These are phyloP conservation scores for Neoboletus subvelutipes DNA, from an alignment of 768 basidiomycete species.

Conservation along the genomic window DNA sequence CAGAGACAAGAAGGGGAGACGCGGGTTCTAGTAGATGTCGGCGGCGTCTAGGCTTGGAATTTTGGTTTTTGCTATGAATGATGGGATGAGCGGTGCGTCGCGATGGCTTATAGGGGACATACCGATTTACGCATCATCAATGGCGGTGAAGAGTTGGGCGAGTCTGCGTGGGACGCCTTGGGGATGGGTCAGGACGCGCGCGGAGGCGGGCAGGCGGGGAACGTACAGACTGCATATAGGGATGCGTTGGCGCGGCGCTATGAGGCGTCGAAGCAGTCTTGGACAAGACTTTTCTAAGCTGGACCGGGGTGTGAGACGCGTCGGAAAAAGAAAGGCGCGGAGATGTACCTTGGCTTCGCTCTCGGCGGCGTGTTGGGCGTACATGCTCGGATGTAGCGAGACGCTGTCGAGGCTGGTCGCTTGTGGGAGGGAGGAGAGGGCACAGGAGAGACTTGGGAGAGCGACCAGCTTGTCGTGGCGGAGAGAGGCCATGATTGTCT, in stretches of 20 bases:
- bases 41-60: slow-evolving; percentile 30
- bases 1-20: background rate
- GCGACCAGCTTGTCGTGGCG: slow-evolving; percentile 60
- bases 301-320: slow-evolving; percentile 10
- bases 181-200: slow-evolving; percentile 7
- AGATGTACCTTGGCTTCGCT: slow-evolving; percentile 70
- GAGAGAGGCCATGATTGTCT: slow-evolving; percentile 30
- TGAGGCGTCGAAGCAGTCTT: slow-evolving; percentile 43
- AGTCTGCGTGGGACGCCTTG: slow-evolving; percentile 39
- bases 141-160: slow-evolving; percentile 40
- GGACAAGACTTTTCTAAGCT: slow-evolving; percentile 66
- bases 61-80: slow-evolving; percentile 32
- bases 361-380: slow-evolving; percentile 63
- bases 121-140: slow-evolving; percentile 61
- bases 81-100: background rate
- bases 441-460: slow-evolving; percentile 69
- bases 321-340: background rate
- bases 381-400: slow-evolving; percentile 67
- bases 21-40: slow-evolving; percentile 8
- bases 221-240: slow-evolving; percentile 41
- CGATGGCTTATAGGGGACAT: slow-evolving; percentile 6
- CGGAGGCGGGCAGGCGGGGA: background rate
- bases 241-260: slow-evolving; percentile 31
- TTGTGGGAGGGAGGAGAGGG: slow-evolving; percentile 66
- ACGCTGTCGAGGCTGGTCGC: slow-evolving; percentile 70